Conservation (phyloP, 2,329 filamentous ascomycete species). For the Aspergillus niger region DNA sequence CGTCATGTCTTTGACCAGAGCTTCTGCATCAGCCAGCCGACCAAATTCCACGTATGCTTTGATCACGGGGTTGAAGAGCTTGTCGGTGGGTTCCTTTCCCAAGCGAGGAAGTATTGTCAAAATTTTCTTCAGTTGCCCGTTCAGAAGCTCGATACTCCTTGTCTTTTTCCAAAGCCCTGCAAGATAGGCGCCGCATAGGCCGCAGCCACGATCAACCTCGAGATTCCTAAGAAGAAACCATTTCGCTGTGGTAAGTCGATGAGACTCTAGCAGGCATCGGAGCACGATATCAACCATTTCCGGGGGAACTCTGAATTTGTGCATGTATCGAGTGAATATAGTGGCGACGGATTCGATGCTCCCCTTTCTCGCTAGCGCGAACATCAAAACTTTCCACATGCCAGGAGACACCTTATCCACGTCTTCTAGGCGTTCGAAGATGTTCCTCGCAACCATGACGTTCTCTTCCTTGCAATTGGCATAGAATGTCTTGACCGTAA, state of each 20-base stretch:
- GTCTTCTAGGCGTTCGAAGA: slow-evolving; percentile 39
- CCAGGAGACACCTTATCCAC: slow-evolving; percentile 33
- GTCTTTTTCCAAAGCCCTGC: slow-evolving; percentile 44
- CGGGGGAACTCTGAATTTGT: slow-evolving; percentile 31
- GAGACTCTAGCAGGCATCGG: slow-evolving; percentile 41
- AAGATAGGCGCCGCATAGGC: slow-evolving; percentile 41
- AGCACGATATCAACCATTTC: slow-evolving; percentile 40
- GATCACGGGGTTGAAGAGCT: slow-evolving; percentile 45
- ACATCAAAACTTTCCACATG: slow-evolving; percentile 43
- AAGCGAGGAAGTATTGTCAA: slow-evolving; percentile 30
- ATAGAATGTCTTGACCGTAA: slow-evolving; percentile 36
- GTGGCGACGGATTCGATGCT: slow-evolving; percentile 40
- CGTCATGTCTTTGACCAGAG: slow-evolving; percentile 39
- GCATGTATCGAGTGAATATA: slow-evolving; percentile 33
- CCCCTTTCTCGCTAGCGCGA: slow-evolving; percentile 37
- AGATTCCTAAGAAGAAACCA: slow-evolving; percentile 37
- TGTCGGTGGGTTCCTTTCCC: slow-evolving; percentile 36
- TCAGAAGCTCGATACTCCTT: slow-evolving; percentile 38
- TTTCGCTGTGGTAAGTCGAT: slow-evolving; percentile 40
- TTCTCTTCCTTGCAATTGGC: slow-evolving; percentile 41
- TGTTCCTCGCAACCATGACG: slow-evolving; percentile 39
- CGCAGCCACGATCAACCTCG: slow-evolving; percentile 36
- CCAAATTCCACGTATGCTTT: slow-evolving; percentile 44
- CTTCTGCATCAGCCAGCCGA: slow-evolving; percentile 36
- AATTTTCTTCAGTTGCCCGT: slow-evolving; percentile 36